Base-by-base conservation (phyloP, 164 flowering plant genomes). In the Stephania yunnanensis region DNA sequence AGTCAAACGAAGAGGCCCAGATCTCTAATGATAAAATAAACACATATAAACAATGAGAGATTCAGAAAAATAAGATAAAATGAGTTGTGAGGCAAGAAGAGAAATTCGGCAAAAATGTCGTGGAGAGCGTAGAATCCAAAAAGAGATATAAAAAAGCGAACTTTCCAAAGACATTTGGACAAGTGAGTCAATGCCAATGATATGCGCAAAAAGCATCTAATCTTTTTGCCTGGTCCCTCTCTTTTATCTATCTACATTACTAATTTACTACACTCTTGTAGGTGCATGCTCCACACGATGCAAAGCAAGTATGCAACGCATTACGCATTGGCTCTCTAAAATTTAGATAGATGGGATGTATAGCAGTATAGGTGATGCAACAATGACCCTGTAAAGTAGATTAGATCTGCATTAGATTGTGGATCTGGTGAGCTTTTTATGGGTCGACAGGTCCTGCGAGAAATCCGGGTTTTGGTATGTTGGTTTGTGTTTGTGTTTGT, bases 171-270 rank as follows among this genome's bases (percentile, higher is more conserved):
- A 83, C 78, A 82, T 85, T 82, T 81, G 82, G 92, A 88, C 97
- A 90, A 88, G 77, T 2, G 29, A 89, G 93, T 87, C 88, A 88
- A 87, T 83, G 91, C 91, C 92, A 89, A 87, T 89, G 82, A 89
- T 84, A 83, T 76, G 73, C 22, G 72, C 77, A 64, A 75, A 80
- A 82, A 80, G 83, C 82, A 85, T 85, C 81, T 80, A 2, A n/a
- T 58, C 79, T 70, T 42, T 48, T 8, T 7, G 12, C 63, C 46
- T 1, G 10, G 68, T 20, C 68, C 31, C 13, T n/a, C 53, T 20
- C 53, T 19, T 30, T 19, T 19, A 52, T 15, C 71, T 70, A 22
- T 30, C 69, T 66, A 31, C 29, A 9, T 25, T n/a, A 17, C 5
- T 58, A 25, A 25, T 25, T 25, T 25, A 25, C 25, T 25, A 25